A percentile compares a stretch with the other conserved stretches of the same genome.
Evolutionary conservation across 139 green algal species (phyloP).

Genomic region (Tetradesmus lagerheimii): DNA sequence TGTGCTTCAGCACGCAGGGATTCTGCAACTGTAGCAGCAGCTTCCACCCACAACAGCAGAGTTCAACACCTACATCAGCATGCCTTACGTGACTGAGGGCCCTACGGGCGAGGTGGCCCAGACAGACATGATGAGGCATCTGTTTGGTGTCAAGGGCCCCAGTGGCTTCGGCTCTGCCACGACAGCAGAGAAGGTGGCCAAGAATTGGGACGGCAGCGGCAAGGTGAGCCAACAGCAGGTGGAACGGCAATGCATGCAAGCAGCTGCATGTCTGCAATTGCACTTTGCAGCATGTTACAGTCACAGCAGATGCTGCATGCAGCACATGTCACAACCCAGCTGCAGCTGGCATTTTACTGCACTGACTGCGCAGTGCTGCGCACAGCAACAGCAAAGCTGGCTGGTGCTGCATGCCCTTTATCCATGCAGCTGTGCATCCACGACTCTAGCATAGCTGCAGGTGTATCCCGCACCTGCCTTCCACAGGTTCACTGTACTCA

Average conservation of each 20-base stretch:
- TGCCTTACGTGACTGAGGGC: conserved; percentile 24
- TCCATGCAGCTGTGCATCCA: not conserved
- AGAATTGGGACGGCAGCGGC: conserved; percentile 34
- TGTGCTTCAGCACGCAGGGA: not conserved
- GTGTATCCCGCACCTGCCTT: not conserved
- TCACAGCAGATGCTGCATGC: too few species aligned
- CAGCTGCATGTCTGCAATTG: not conserved
- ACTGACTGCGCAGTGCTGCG: too few species aligned
- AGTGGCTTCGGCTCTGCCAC: conserved; percentile 28
- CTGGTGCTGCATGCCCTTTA: too few species aligned
- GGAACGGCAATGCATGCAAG: too few species aligned
- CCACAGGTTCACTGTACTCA: too few species aligned
- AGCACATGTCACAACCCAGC: too few species aligned
- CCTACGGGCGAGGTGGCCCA: not conserved
- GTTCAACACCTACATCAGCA: not conserved
- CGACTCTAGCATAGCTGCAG: not conserved
- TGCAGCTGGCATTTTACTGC: too few species aligned
- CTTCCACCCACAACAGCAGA: not conserved
- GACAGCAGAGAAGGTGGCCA: conserved; percentile 42
- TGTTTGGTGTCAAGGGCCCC: conserved; percentile 15
- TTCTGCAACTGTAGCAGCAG: not conserved
- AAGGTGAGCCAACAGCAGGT: not conserved
- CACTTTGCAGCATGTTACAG: not conserved
- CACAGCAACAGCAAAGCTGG: too few species aligned
- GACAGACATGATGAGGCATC: not conserved